phyloP scores from a whole-genome alignment of 306 rosid species.

The Oemleria cerasiformis region DNA sequence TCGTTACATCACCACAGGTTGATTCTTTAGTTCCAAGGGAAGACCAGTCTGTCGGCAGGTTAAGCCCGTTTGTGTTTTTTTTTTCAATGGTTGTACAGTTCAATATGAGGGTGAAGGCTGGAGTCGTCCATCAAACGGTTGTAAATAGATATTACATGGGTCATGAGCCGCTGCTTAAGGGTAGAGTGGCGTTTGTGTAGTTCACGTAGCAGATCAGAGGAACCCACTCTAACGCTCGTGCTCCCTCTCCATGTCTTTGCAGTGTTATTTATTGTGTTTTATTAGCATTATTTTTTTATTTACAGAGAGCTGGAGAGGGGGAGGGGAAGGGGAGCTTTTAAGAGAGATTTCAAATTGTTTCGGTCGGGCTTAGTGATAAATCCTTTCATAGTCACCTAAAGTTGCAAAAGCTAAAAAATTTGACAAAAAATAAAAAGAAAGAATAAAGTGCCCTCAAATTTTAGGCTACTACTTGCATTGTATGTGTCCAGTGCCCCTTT shows the following conservation, averaged over 20 bases:
- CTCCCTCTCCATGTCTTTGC: background rate
- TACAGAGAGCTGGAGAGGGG: background rate
- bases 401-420: background rate
- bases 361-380: background rate
- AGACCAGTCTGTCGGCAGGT: constrained; percentile 18
- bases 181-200: constrained; percentile 15
- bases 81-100: constrained; percentile 35
- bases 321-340: background rate
- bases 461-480: background rate
- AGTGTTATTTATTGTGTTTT: background rate
- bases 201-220: background rate
- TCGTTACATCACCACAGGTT: constrained; percentile 8
- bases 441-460: background rate
- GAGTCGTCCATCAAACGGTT: constrained; percentile 18
- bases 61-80: background rate
- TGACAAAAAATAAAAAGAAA: background rate
- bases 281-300: background rate
- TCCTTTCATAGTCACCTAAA: background rate
- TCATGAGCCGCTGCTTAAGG: constrained; percentile 19
- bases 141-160: constrained; percentile 25
- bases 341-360: background rate
- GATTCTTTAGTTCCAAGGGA: constrained; percentile 10
- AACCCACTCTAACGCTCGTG: background rate
- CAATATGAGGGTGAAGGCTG: constrained; percentile 10
- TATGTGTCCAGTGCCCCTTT: background rate